Evolutionary conservation across 192 early-diverging fungal genomes (phyloP).

Genomic region (Dimargaris verticillata): DNA sequence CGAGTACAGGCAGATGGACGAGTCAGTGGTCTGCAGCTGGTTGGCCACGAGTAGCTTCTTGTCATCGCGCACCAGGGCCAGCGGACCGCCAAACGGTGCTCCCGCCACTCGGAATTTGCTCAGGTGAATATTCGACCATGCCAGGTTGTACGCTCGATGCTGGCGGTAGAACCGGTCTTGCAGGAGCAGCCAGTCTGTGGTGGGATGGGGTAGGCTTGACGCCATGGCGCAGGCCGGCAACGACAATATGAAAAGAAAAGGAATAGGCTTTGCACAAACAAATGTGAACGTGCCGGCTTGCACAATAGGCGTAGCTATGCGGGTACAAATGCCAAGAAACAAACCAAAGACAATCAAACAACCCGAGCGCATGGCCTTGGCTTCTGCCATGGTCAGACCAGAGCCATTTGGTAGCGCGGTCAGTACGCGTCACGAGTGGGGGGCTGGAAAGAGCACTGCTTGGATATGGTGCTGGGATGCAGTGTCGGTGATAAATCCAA

Average conservation of each 20-base stretch:
- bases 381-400: too few relatives aligned
- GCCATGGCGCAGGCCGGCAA: background rate
- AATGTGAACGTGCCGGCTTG: background rate
- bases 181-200: constrained; percentile 14
- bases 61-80: constrained; percentile 88
- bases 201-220: constrained; percentile 5
- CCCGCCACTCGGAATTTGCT: constrained; percentile 65
- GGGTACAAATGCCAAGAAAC: too few relatives aligned
- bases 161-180: constrained; percentile 28
- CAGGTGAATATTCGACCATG: constrained; percentile 80
- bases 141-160: constrained; percentile 71
- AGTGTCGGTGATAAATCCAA: too few relatives aligned
- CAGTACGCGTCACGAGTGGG: too few relatives aligned
- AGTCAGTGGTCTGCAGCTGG: constrained; percentile 51
- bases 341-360: too few relatives aligned
- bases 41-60: constrained; percentile 60
- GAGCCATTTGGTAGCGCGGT: too few relatives aligned
- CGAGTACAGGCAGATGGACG: constrained; percentile 71
- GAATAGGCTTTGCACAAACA: background rate
- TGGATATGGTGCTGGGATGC: too few relatives aligned
- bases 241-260: background rate
- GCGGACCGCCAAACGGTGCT: constrained; percentile 80
- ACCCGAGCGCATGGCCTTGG: too few relatives aligned
- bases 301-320: too few relatives aligned
- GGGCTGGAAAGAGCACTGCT: too few relatives aligned